Evolutionary conservation across 2,329 filamentous ascomycete genomes (phyloP), one percentile per base, ranked within the genome.

Genomic region (Pseudocercospora eumusae): DNA sequence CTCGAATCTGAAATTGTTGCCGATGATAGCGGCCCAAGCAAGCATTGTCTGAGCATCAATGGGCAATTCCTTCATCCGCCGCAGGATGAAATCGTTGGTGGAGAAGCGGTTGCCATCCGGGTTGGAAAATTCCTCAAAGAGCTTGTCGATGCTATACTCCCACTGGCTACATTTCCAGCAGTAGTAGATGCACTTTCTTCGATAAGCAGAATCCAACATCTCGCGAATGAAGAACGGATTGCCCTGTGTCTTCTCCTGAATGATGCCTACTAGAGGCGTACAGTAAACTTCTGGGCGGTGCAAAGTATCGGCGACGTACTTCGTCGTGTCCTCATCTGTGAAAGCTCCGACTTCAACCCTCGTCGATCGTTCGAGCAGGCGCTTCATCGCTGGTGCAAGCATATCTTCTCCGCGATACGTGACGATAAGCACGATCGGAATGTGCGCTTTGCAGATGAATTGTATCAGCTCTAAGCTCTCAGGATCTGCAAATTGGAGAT

Each of bases 141-240:
- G 86, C 66, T 85, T 86, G 75, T 97, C 92, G 10, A 97, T 79
- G 71, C 96, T 89, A 73, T 88, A 97, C 49, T 89, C 83, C 93
- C 93, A 98, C 50, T 84, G 83, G 52, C 87, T 90, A 66, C 89
- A 86, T 68, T 87, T 87, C 82, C 95, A 96, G 64, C 92, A 92
- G 75, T 96, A 97, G 85, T 88, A 96, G 55, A 97, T 89, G 74
- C 91, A 96, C 68, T 88, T 88, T 73, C 91, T 95, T 36, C 91
- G 86, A 74, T 96, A 88, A 73, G 92, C 96, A 4, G 89, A 89
- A 70, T 91, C 91, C 3, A 97, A 83, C 84, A 97, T 96, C 76
- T 96, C 91, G 60, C 92, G 84, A 75, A 96, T 90, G 71, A 95
- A 95, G 71, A 97, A 97, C 0, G 92, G 89, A 64, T 96, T 96